Base-by-base conservation (phyloP, 176 grass and related monocot genomes). In the Zoysia pacifica region DNA sequence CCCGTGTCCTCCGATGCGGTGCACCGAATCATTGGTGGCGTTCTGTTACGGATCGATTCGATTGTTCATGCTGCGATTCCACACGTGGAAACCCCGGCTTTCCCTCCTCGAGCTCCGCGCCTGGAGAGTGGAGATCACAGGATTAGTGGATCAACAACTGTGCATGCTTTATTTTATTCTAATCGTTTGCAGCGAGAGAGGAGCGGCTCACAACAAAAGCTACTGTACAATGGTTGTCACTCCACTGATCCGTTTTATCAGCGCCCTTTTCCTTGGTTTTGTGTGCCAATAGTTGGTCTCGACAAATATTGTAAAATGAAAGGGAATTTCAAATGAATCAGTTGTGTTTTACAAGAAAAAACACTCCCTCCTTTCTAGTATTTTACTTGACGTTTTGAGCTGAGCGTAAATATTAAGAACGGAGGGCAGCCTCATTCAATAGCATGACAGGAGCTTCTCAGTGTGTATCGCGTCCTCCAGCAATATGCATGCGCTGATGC, bases 1-100 rank as follows among this genome's bases (percentile, higher is more conserved):
- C 72, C 74, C 70, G 52, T 9, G 7, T 40, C 35, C 44, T 61
- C 75, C 52, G 2, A 7, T 65, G 42, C 47, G 43, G 70, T 28
- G 75, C 70, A 73, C 11, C 52, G 2, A 7, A 81, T 81, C 72
- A 81, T 77, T 81, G 78, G 44, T 52, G 42, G 36, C 12, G 65
- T 46, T 77, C 16, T 82, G 1, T 37, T 42, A 28, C 62, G 42
- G 43, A 43, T 81, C 44, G 47, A 81, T 77, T 85, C 38, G 35
- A 52, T 60, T 58, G 14, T 54, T 49, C 35, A 0, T 81, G 65
- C 39, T 67, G 69, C 83, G 62, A 28, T 48, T 74, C 69, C 72
- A 81, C 87, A 85, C 78, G 87, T 85, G 87, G 66, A 77, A 61
- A 72, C 59, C 64, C 81, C 77, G 65, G 9, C 39, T 85, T 81